A percentile compares a stretch with the other conserved stretches of the same genome.
These are phyloP conservation scores for Lachancea kluyveri DNA, from an alignment of 805 yeast species.

Conservation along the genomic window DNA sequence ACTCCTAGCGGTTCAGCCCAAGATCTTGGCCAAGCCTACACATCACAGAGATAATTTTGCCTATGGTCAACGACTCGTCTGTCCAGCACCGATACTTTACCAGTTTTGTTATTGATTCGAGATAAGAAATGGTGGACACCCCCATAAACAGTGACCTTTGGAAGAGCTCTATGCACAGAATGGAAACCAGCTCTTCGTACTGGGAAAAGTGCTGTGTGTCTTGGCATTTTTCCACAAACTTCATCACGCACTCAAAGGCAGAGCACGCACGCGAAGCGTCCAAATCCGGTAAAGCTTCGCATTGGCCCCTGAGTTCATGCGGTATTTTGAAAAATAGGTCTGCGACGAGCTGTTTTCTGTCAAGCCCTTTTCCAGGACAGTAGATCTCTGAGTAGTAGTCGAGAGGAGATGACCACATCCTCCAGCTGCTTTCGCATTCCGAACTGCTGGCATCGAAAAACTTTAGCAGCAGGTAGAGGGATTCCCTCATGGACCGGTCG, in stretches of 20 bases:
- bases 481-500: conserved; percentile 8
- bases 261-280: too few species aligned
- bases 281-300: too few species aligned
- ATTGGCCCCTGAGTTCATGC: too few species aligned
- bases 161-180: conserved; percentile 4
- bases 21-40: conserved; percentile 6
- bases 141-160: conserved; percentile 5
- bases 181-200: too few species aligned
- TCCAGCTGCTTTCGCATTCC: background rate
- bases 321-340: too few species aligned
- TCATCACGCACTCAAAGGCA: too few species aligned
- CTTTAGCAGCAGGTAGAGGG: conserved; percentile 12
- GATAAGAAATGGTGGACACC: conserved; percentile 1
- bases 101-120: background rate
- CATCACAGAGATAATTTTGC: conserved; percentile 3
- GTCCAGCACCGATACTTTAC: conserved; percentile 4
- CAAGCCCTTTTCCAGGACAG: too few species aligned
- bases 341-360: too few species aligned
- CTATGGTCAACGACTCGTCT: conserved; percentile 3
- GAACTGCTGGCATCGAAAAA: conserved; percentile 8
- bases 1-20: conserved; percentile 16
- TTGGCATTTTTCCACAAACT: too few species aligned
- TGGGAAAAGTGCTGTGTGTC: too few species aligned
- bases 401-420: too few species aligned
- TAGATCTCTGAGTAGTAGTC: too few species aligned